A percentile compares a stretch with the other conserved stretches of the same genome.
phyloP scores from a whole-genome alignment of 768 basidiomycete species.

The Trametes sanguinea region DNA sequence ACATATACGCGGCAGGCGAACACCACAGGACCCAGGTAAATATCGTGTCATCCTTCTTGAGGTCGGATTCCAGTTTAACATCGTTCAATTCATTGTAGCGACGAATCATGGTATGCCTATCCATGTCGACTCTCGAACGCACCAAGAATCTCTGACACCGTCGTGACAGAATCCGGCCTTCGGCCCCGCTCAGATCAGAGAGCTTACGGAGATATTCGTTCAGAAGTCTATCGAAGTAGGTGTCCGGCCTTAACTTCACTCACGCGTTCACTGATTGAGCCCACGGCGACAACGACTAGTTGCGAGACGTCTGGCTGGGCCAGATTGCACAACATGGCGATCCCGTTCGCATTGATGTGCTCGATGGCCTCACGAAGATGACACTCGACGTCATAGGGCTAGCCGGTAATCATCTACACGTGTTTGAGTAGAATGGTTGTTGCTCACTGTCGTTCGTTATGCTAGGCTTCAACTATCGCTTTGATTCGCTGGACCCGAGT shows the following conservation, averaged over 20 bases:
- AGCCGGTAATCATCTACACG: slow-evolving; percentile 31
- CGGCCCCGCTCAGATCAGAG: slow-evolving; percentile 57
- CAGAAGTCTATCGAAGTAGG: slow-evolving; percentile 53
- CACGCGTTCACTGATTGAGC: no score
- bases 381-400: slow-evolving; percentile 46
- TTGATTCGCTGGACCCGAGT: slow-evolving; percentile 32
- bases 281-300: neutral
- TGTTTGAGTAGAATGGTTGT: neutral
- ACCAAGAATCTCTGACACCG: neutral
- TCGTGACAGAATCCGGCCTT: slow-evolving; percentile 62
- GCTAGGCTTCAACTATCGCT: slow-evolving; percentile 37
- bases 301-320: slow-evolving; percentile 14
- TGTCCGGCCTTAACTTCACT: neutral
- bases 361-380: slow-evolving; percentile 35
- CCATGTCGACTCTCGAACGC: neutral
- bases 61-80: neutral
- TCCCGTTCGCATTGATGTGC: slow-evolving; percentile 31
- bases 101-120: slow-evolving; percentile 32
- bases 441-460: no score
- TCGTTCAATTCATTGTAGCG: slow-evolving; percentile 4
- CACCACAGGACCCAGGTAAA: neutral
- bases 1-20: no score
- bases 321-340: slow-evolving; percentile 4
- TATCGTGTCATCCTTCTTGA: no score
- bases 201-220: slow-evolving; percentile 56